Percentiles rank a stretch among this genome's conserved stretches.
Conservation (phyloP, 495 filamentous ascomycete species). For the Penicillium herquei region DNA sequence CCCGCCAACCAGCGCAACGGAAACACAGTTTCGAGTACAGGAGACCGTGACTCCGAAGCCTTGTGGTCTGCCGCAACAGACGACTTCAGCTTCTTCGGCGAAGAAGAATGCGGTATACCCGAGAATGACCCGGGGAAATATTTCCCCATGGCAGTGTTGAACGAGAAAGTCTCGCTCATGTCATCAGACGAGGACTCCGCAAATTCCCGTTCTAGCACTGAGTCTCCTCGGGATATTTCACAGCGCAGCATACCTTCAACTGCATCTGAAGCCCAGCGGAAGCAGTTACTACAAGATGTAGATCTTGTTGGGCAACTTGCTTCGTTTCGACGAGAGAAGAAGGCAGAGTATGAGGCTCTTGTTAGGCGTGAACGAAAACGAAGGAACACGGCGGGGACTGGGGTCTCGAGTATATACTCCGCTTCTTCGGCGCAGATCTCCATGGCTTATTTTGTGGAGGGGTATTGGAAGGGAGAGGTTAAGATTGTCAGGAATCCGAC, state of each 20-base stretch:
- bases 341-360: conserved; percentile 42
- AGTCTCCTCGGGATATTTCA: conserved; percentile 9
- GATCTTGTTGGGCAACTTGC: conserved; percentile 51
- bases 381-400: conserved; percentile 22
- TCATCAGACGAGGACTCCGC: conserved; percentile 33
- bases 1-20: conserved; percentile 35
- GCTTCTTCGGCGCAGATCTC: conserved; percentile 22
- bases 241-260: conserved; percentile 7
- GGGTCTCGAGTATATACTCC: conserved; percentile 16
- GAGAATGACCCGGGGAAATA: conserved; percentile 41
- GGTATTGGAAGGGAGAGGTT: conserved; percentile 55
- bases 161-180: conserved; percentile 41
- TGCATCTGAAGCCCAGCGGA: not conserved
- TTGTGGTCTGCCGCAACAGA: conserved; percentile 59
- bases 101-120: conserved; percentile 57
- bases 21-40: conserved; percentile 54
- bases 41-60: conserved; percentile 58
- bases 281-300: conserved; percentile 22
- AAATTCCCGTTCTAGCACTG: conserved; percentile 10
- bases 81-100: conserved; percentile 66
- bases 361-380: conserved; percentile 29
- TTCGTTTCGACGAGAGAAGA: conserved; percentile 46
- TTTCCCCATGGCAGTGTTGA: conserved; percentile 43
- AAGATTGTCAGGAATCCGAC: conserved; percentile 48
- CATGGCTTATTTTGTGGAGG: conserved; percentile 42